Evolutionary conservation across 257 asterid genomes (phyloP).

Genomic region (Thymus mandschuricus): DNA sequence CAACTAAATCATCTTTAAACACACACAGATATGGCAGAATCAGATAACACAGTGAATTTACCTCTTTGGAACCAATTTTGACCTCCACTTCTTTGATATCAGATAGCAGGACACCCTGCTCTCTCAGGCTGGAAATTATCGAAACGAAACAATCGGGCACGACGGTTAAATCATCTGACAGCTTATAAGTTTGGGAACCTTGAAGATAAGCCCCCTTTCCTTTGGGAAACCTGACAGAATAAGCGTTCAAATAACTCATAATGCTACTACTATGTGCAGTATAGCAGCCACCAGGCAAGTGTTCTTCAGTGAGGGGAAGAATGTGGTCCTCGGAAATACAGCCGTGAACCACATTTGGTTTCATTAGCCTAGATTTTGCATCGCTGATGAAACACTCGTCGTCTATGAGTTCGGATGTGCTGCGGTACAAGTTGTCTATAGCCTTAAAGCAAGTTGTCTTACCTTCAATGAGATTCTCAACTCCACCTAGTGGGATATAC

Average conservation of each 20-base stretch:
- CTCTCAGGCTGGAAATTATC: not conserved
- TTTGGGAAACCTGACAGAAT: not conserved
- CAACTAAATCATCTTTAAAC: no score
- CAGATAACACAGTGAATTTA: not conserved
- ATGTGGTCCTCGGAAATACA: constrained; percentile 10
- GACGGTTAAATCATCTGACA: constrained; percentile 20
- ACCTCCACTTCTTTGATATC: constrained; percentile 31
- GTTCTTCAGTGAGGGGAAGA: constrained; percentile 20
- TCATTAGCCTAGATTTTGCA: constrained; percentile 17
- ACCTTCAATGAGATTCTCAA: constrained; percentile 21
- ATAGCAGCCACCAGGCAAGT: not conserved
- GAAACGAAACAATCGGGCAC: not conserved
- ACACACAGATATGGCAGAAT: no score
- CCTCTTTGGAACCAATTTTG: constrained; percentile 33
- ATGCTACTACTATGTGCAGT: no score
- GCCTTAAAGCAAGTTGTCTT: constrained; percentile 18
- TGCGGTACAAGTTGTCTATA: constrained; percentile 31
- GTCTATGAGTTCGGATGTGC: not conserved
- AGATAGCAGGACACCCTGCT: constrained; percentile 13
- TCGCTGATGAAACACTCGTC: constrained; percentile 8
- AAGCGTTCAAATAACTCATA: not conserved
- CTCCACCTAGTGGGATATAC: constrained; percentile 32
- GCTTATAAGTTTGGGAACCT: not conserved
- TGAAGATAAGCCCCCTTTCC: constrained; percentile 18
- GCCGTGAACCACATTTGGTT: constrained; percentile 25